Evolutionary conservation across 1,284 basidiomycete species (phyloP).

Genomic region (Pascua guehoae): DNA sequence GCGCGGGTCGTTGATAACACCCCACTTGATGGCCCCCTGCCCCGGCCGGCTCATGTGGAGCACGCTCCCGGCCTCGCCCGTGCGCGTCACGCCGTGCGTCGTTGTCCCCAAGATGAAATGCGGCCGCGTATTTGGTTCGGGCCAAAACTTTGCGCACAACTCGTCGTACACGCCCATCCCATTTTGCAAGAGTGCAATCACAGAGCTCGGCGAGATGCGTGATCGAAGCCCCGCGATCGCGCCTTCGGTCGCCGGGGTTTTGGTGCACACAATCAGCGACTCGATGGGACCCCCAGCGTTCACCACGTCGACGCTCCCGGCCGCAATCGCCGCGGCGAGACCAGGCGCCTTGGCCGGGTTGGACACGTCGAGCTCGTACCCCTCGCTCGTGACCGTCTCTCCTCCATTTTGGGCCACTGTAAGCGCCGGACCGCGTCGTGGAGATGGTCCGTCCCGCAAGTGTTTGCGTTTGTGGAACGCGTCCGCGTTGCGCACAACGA

Average conservation of each 20-base stretch:
- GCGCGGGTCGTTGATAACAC: conserved; percentile 67
- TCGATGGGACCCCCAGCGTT: conserved; percentile 52
- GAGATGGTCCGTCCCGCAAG: background rate
- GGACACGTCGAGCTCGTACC: conserved; percentile 24
- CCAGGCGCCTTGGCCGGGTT: background rate
- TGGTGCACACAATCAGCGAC: conserved; percentile 77
- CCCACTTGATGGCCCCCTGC: conserved; percentile 68
- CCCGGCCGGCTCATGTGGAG: conserved; percentile 57
- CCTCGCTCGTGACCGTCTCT: conserved; percentile 10
- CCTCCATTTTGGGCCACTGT: conserved; percentile 9
- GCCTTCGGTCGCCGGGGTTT: conserved; percentile 63
- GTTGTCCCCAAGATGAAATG: conserved; percentile 81
- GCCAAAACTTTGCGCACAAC: conserved; percentile 67
- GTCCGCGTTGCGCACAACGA: conserved; percentile 58
- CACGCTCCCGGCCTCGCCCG: conserved; percentile 1
- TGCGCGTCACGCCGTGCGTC: conserved; percentile 63
- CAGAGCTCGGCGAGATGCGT: conserved; percentile 65
- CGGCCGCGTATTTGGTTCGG: conserved; percentile 67
- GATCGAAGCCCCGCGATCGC: conserved; percentile 62
- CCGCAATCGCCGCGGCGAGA: background rate
- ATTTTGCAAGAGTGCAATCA: conserved; percentile 87
- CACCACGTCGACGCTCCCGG: background rate
- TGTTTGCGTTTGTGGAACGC: conserved; percentile 1
- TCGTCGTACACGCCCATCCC: conserved; percentile 85
- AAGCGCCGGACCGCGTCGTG: background rate